Evolutionary conservation across 495 filamentous ascomycete species (phyloP), one percentile per base, ranked within the genome.

Genomic region (Haplographium delicatum): DNA sequence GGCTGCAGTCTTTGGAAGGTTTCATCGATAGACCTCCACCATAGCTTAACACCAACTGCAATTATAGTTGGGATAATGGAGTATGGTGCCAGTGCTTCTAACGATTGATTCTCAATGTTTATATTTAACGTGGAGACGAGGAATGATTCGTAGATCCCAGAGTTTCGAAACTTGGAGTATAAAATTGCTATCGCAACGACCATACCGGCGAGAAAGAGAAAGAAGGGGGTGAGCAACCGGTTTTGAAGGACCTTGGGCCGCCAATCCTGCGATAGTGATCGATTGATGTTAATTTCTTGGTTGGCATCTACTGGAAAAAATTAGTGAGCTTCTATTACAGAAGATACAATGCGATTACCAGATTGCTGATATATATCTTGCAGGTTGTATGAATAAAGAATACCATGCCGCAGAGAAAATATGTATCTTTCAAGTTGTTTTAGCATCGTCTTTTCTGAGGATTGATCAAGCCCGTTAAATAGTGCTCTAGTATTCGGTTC

Each of bases 11-110:
- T 63, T 7, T 63, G 60, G 18, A 68, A 63, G 11, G 44, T 63
- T 0, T 63, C 58, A 16, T 70, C 68, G 5, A 70, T 57, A 3
- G 67, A 58, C 23, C 61, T 56, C 68, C 68, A 72, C 66, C 66
- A 72, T 1, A 72, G 40, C 16, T 62, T 65, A 46, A 68, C 47
- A 2, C 15, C 44, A 30, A 63, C 54, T 9, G 57, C 57, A 24
- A 63, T 26, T 22, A 63, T 43, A 5, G 60, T 63, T n/a, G 60
- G 59, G 20, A 63, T 34, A 25, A 63, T 53, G 0, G 60, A 63
- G 19, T 67, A 62, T 0, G 68, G 66, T 5, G 62, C 65, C 5
- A 70, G 45, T 1, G 58, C 48, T 3, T 60, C 55, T 0, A 65
- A n/a, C 24, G 55, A 47, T 25, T 51, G 56, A 13, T 60, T 50